Evolutionary conservation across 257 asterid genomes (phyloP), one percentile per base, ranked within the genome.

Genomic region (Solanum bukasovii): DNA sequence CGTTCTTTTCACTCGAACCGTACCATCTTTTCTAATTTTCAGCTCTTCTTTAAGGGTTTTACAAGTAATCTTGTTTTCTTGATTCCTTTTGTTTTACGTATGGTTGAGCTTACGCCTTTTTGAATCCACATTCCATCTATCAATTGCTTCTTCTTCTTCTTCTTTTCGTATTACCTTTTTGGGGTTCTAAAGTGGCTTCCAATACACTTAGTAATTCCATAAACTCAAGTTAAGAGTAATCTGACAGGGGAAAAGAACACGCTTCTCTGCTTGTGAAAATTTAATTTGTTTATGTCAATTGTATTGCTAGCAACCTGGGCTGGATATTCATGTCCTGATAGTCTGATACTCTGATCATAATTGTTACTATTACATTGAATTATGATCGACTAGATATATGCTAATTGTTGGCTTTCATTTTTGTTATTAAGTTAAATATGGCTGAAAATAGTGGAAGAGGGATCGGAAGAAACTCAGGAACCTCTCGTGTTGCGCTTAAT

Each of bases 401-500:
- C 27, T 81, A 27, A 81, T 44, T 81, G 27, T 13, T 35, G 89
- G n/a, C 46, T 38, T 38, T 11, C 31, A 4, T 23, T 46, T 38
- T 83, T 61, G 34, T 61, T 61, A 23, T 75, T 82, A 56, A 88
- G 94, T 79, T 86, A 90, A 87, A 87, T 31, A 94, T 95, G 98
- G 94, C 92, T 63, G 92, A 91, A n/a, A 85, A 87, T 37, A 84
- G 73, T 83, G 90, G 38, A 88, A 78, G 77, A 31, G 91, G 77
- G 65, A 72, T 33, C 21, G 93, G 87, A 52, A 91, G 46, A 90
- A 84, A 87, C 83, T 83, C 88, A 10, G 91, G 83, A 29, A 91
- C 67, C 84, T 67, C 92, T 72, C 92, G 87, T 65, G 90, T 67
- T 86, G 91, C 83, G 82, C 97, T 96, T 63, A 95, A 95, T 87